Evolutionary conservation across 2,329 filamentous ascomycete species (phyloP).

Genomic region (Arachnomyces sp.): DNA sequence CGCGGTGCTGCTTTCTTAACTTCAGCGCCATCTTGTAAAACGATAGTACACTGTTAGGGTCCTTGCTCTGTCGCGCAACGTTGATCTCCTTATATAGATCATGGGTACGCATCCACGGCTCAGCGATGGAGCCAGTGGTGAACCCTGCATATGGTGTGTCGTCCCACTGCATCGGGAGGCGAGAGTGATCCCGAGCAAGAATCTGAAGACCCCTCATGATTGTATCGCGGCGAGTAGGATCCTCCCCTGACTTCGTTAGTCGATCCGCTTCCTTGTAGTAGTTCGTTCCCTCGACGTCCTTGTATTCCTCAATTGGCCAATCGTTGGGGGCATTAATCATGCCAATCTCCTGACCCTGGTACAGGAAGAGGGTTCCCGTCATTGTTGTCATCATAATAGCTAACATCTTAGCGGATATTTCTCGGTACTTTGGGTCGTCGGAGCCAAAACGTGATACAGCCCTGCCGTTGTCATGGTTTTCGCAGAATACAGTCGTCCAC

Average conservation of each 20-base stretch:
- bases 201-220: slow-evolving; percentile 48
- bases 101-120: slow-evolving; percentile 54
- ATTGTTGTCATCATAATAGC: slow-evolving; percentile 41
- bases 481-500: slow-evolving; percentile 54
- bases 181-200: slow-evolving; percentile 56
- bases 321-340: slow-evolving; percentile 46
- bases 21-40: slow-evolving; percentile 54
- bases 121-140: slow-evolving; percentile 37
- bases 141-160: slow-evolving; percentile 52
- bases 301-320: slow-evolving; percentile 42
- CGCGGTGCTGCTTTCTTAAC: slow-evolving; percentile 48
- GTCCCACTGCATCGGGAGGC: slow-evolving; percentile 63
- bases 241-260: slow-evolving; percentile 18
- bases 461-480: slow-evolving; percentile 56
- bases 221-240: slow-evolving; percentile 33
- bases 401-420: slow-evolving; percentile 45
- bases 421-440: slow-evolving; percentile 39
- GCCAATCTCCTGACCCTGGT: slow-evolving; percentile 55
- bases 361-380: slow-evolving; percentile 50
- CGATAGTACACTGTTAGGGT: slow-evolving; percentile 42
- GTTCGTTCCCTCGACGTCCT: slow-evolving; percentile 38
- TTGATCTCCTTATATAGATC: slow-evolving; percentile 50
- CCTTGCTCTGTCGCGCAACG: slow-evolving; percentile 44
- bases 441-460: slow-evolving; percentile 46
- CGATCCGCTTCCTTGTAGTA: slow-evolving; percentile 36